Conservation (phyloP, 768 basidiomycete species). For the Leucocoprinus leucothites region DNA sequence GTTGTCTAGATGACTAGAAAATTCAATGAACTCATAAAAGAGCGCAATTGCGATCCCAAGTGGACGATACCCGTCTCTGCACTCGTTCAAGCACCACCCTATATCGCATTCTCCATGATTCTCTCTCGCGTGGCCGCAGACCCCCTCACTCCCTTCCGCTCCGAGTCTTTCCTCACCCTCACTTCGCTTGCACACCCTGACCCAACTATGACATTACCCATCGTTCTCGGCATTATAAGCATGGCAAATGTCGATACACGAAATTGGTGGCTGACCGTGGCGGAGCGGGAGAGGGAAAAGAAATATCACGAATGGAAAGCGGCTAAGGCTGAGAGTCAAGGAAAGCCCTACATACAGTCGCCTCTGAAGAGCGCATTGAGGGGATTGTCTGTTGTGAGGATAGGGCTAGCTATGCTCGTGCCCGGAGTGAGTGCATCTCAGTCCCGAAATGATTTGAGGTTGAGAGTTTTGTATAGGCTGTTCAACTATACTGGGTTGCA, state of each 20-base stretch:
- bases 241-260: conserved; percentile 79
- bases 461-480: conserved; percentile 41
- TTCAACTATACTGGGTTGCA: conserved; percentile 74
- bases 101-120: conserved; percentile 60
- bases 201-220: conserved; percentile 65
- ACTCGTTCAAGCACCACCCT: conserved; percentile 68
- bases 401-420: conserved; percentile 61
- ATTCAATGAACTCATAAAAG: conserved; percentile 55
- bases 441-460: conserved; percentile 10
- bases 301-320: conserved; percentile 18
- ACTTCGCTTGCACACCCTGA: conserved; percentile 70
- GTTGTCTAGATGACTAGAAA: conserved; percentile 45
- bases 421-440: conserved; percentile 56
- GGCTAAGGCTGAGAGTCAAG: conserved; percentile 35
- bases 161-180: conserved; percentile 74
- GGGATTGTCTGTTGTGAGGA: conserved; percentile 59
- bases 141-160: conserved; percentile 66
- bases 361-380: conserved; percentile 56
- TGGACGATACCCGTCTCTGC: conserved; percentile 59
- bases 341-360: conserved; percentile 39
- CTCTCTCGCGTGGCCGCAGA: conserved; percentile 50
- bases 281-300: conserved; percentile 48
- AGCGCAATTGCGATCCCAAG: conserved; percentile 55
- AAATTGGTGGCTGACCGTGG: conserved; percentile 66
- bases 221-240: conserved; percentile 68